These are phyloP conservation scores for Kalmusia sp. DNA, from an alignment of 2,329 filamentous ascomycete genomes.

Conservation along the genomic window DNA sequence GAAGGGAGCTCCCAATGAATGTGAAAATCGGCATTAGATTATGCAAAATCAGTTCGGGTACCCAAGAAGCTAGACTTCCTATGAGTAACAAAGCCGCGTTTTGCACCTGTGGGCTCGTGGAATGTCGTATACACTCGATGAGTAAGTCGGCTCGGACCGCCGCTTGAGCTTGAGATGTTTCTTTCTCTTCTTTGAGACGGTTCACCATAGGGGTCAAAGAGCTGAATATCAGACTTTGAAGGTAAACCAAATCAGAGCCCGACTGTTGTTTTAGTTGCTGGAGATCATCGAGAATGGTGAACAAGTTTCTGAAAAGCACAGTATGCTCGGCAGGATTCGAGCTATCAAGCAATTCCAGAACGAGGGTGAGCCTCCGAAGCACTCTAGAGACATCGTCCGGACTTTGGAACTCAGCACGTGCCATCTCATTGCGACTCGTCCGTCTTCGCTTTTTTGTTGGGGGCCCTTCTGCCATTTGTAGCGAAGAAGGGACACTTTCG, in stretches of 20 bases:
- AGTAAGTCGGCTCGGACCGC: constrained; percentile 87
- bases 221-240: constrained; percentile 83
- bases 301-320: constrained; percentile 78
- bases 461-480: constrained; percentile 73
- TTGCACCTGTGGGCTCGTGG: constrained; percentile 90
- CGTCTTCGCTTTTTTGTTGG: constrained; percentile 81
- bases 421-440: constrained; percentile 75
- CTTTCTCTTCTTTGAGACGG: constrained; percentile 64
- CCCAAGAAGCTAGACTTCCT: constrained; percentile 83
- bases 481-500: constrained; percentile 74
- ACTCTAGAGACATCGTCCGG: constrained; percentile 70
- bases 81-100: constrained; percentile 89
- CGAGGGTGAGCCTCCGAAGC: constrained; percentile 80
- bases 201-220: constrained; percentile 86
- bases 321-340: constrained; percentile 78
- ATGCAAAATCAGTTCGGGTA: constrained; percentile 90
- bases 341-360: constrained; percentile 85
- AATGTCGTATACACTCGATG: constrained; percentile 92
- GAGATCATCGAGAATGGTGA: constrained; percentile 83
- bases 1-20: constrained; percentile 91
- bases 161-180: constrained; percentile 74
- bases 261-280: constrained; percentile 83
- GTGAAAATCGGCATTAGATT: constrained; percentile 99
- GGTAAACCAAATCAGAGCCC: constrained; percentile 86
- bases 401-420: constrained; percentile 66